phyloP scores from a whole-genome alignment of 352 stramenopile species.

The Globisporangium echinulatum region DNA sequence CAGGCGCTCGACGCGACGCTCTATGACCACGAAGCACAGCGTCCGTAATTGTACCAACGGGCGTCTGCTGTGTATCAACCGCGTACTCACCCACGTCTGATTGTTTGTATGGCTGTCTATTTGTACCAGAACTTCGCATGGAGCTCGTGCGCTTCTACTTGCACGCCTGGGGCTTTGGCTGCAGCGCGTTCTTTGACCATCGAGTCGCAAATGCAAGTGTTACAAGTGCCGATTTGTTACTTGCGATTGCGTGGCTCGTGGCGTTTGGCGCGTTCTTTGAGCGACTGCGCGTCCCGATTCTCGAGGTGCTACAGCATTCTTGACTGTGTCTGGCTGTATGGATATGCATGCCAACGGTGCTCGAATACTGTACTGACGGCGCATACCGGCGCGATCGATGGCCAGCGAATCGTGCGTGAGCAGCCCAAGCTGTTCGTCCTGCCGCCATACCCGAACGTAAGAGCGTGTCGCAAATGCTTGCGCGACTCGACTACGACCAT shows the following conservation, averaged over 20 bases:
- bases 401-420: neutral
- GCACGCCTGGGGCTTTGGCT: constrained; percentile 66
- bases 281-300: constrained; percentile 31
- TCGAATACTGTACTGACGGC: no score
- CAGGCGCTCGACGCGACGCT: constrained; percentile 18
- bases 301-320: constrained; percentile 16
- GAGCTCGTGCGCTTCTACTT: constrained; percentile 56
- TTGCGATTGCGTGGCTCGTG: constrained; percentile 46
- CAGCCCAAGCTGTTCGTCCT: neutral
- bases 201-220: neutral
- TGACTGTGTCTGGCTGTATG: no score
- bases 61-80: neutral
- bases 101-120: neutral
- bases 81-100: neutral
- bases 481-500: neutral
- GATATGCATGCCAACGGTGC: no score
- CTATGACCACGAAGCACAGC: constrained; percentile 14
- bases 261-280: constrained; percentile 46
- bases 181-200: constrained; percentile 27
- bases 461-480: neutral
- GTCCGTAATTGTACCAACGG: constrained; percentile 6
- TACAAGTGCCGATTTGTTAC: constrained; percentile 35
- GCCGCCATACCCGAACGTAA: constrained; percentile 11
- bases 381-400: no score
- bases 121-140: constrained; percentile 17